Evolutionary conservation across 306 rosid genomes (phyloP), one percentile per base, ranked within the genome.

Genomic region (Pueraria montana): DNA sequence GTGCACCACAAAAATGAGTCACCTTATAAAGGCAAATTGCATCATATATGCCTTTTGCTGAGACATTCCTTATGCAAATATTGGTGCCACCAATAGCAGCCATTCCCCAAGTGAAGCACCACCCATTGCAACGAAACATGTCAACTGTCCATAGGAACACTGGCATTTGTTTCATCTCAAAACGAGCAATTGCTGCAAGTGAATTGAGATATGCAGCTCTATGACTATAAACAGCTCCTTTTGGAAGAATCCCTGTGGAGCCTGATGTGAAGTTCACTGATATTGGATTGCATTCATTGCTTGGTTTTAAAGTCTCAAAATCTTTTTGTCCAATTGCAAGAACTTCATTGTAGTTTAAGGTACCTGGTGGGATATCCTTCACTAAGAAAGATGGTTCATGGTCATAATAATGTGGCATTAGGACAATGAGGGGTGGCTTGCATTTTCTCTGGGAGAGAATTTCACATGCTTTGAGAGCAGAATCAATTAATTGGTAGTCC

Each of bases 141-240:
- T 95, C 98, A 6, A 95, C 97, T 4, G 97, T 95, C 98, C 98
- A 95, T 17, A 95, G 72, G 61, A 95, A 95, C 75, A 95, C 93
- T 0, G 93, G 58, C 87, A 21, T 69, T 48, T 42, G 76, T 42
- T 85, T 73, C 88, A 91, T 74, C 20, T 76, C 59, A 11, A 79
- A 70, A 40, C 92, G 93, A 40, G 86, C 23, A 53, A 91, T 91
- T 14, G 79, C 38, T 2, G 89, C 95, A 16, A 92, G 2, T 13
- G 98, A 93, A 78, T 95, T 93, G 2, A 92, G 90, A 82, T 89
- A 93, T 2, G 90, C 80, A 0, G 92, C 89, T 86, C 92, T 85
- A 11, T 95, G 98, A 80, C 97, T 95, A 55, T 95, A 95, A 48
- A 92, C 82, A 6, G 46, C 98, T 43, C 96, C 97, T 82, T 95